Conservation (phyloP, 169 alveolate species). For the Babesia ovis region DNA sequence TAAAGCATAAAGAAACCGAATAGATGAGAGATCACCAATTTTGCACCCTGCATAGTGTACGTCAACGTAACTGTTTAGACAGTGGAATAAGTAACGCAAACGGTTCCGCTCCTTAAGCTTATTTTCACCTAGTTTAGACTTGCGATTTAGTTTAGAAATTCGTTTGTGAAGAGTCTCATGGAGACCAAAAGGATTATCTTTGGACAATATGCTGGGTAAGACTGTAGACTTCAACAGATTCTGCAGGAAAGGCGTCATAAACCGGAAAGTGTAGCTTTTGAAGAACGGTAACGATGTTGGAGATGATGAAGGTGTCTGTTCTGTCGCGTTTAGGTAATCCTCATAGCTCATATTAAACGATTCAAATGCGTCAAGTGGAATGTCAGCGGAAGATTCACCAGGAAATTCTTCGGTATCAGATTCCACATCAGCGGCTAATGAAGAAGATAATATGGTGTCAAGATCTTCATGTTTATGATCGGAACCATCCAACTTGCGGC, state of each 20-base stretch:
- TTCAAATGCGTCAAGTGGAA: constrained; percentile 17
- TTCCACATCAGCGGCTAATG: constrained; percentile 32
- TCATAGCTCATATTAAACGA: constrained; percentile 54
- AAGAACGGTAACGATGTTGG: constrained; percentile 23
- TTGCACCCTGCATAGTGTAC: constrained; percentile 39
- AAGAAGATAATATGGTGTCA: neutral
- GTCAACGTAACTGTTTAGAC: constrained; percentile 62
- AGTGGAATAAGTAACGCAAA: constrained; percentile 40
- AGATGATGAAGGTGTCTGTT: neutral
- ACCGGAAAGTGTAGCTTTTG: constrained; percentile 9
- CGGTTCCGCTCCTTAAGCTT: constrained; percentile 4
- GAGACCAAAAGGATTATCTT: neutral
- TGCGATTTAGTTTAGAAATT: constrained; percentile 11
- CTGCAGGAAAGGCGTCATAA: constrained; percentile 37
- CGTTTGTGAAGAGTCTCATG: constrained; percentile 8
- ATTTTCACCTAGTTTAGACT: neutral
- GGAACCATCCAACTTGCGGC: neutral
- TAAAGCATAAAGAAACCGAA: constrained; percentile 40
- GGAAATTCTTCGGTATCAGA: constrained; percentile 33
- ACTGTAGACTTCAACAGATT: constrained; percentile 7
- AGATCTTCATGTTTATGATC: neutral
- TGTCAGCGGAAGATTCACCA: constrained; percentile 10
- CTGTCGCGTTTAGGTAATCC: constrained; percentile 32
- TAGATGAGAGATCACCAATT: constrained; percentile 3
- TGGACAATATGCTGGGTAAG: constrained; percentile 28